Percentiles rank a stretch among this genome's conserved stretches.
These are phyloP conservation scores for Scheffersomyces spartinae DNA, from an alignment of 805 yeast species.

Conservation along the genomic window DNA sequence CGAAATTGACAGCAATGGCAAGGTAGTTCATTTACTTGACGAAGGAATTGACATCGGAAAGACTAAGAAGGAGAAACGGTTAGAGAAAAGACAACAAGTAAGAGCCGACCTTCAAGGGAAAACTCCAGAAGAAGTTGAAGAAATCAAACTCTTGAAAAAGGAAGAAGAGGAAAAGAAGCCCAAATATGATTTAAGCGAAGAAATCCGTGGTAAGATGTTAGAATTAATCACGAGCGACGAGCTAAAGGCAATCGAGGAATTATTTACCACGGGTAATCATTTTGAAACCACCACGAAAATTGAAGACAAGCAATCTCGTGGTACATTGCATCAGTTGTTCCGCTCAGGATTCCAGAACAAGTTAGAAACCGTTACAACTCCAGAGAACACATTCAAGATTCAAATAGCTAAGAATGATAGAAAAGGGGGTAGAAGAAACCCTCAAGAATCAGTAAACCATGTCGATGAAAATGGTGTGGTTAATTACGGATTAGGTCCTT, in stretches of 20 bases:
- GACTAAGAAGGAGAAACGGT: conserved; percentile 36
- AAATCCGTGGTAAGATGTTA: conserved; percentile 35
- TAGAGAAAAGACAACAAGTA: conserved; percentile 30
- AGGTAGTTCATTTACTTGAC: conserved; percentile 66
- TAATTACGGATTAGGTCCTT: conserved; percentile 65
- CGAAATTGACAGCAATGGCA: conserved; percentile 61
- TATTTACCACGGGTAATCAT: conserved; percentile 42
- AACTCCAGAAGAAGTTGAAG: conserved; percentile 20
- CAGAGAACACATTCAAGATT: conserved; percentile 52
- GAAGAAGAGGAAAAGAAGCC: conserved; percentile 13
- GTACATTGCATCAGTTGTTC: conserved; percentile 65
- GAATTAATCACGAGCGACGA: conserved; percentile 51
- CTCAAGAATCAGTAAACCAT: conserved; percentile 24
- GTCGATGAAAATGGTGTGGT: conserved; percentile 41
- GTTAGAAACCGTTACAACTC: conserved; percentile 71
- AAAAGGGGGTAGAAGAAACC: conserved; percentile 21
- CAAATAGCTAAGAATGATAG: conserved; percentile 37
- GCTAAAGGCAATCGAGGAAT: conserved; percentile 40
- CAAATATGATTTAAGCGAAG: conserved; percentile 34
- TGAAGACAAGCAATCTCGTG: conserved; percentile 62
- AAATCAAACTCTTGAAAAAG: conserved; percentile 11
- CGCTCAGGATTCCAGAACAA: conserved; percentile 63
- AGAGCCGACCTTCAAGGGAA: conserved; percentile 17
- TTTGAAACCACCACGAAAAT: conserved; percentile 48
- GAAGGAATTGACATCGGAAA: conserved; percentile 47